Base-by-base conservation (phyloP, 495 filamentous ascomycete genomes). In the Diplogelasinospora grovesii region DNA sequence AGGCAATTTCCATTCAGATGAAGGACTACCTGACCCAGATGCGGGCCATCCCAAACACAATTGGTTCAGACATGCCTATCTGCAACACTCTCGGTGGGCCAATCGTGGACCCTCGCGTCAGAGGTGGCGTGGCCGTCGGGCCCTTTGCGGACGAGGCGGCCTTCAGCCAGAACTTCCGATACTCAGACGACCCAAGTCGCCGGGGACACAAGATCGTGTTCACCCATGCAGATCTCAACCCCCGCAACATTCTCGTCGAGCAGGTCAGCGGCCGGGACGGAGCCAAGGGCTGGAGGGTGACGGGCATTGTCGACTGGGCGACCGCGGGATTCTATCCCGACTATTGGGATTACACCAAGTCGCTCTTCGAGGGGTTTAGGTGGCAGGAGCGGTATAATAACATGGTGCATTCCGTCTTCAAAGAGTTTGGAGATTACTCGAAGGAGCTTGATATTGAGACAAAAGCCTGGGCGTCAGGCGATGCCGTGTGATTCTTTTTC, bases 281-380 rank as follows among this genome's bases (percentile, higher is more conserved):
- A 58, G 45, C n/a, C 11, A 22, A n/a, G 36, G 40, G 40, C 41
- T 57, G 60, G 49, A 50, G 46, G 25, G 52, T 57, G 15, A 50
- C 57, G 14, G 60, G 63, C n/a, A 50, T 50, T 18, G 50, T 51
- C 9, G 36, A 64, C 29, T 75, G 71, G 72, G 71, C 75, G 55
- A 66, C 54, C 10, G 65, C 68, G 27, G 70, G 71, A 15, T 74
- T 66, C 63, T 74, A 67, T 56, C 73, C 70, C 10, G 57, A 59
- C 18, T 75, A 76, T 49, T 76, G 68, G 69, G 73, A 77, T 53
- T 74, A 43, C 22, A 53, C 43, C 8, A 53, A 61, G 30, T 28
- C 53, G 7, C 22, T 54, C 44, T 59, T 54, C 24, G 53, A 59
- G 24, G 46, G 44, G n/a, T 52, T 52, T 21, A 28, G 48, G 38